Percentiles rank a stretch among this genome's conserved stretches.
Conservation (phyloP, 345 rosid genomes). For the Limnanthes douglasii region DNA sequence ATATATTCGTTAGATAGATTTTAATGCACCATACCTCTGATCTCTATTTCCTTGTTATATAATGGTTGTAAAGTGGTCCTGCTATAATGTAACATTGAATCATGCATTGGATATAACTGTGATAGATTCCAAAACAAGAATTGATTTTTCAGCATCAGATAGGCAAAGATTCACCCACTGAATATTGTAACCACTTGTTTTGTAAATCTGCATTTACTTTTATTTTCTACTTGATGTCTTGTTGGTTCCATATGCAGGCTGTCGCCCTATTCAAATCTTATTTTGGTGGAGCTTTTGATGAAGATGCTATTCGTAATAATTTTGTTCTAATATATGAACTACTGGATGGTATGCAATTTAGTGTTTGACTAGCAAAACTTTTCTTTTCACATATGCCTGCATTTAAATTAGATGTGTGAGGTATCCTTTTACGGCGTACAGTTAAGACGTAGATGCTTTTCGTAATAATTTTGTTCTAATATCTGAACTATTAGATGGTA, state of each 20-base stretch:
- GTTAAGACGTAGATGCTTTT: conserved; percentile 98
- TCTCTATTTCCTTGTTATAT: neutral
- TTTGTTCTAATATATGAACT: conserved; percentile 95
- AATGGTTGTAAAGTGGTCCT: neutral
- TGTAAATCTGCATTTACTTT: neutral
- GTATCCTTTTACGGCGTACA: no score
- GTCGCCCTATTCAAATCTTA: conserved; percentile 93
- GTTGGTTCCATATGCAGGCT: conserved; percentile 37
- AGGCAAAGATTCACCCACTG: no score
- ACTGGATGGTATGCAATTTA: conserved; percentile 55
- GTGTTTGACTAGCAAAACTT: neutral
- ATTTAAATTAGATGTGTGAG: no score
- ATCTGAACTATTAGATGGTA: conserved; percentile 95
- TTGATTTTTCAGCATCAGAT: no score
- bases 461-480: conserved; percentile 92
- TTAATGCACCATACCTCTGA: no score
- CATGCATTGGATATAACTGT: neutral
- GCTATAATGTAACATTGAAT: neutral
- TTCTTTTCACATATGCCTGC: neutral
- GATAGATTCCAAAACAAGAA: no score
- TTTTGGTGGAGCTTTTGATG: conserved; percentile 98
- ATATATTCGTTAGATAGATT: no score
- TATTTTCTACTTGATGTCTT: neutral
- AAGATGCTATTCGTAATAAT: conserved; percentile 91
- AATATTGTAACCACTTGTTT: no score